phyloP scores from a whole-genome alignment of 2,329 filamentous ascomycete genomes.

The Diplodia corticola region DNA sequence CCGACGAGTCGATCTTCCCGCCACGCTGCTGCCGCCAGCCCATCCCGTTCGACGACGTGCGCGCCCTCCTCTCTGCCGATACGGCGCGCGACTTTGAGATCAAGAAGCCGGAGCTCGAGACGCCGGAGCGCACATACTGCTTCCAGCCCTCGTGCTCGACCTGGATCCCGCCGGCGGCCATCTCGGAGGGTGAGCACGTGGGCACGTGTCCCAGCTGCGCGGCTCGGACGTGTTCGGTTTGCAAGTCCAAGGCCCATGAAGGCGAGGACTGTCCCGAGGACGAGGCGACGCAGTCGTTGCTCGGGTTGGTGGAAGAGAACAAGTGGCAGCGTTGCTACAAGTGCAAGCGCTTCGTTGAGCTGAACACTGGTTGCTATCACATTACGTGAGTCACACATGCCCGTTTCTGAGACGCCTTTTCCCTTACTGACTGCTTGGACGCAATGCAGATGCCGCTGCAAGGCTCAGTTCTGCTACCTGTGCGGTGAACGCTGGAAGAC shows the following conservation, averaged over 20 bases:
- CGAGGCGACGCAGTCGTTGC: neutral
- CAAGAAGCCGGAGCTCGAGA: neutral
- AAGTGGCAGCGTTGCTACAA: neutral
- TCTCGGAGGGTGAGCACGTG: neutral
- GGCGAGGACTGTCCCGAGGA: neutral
- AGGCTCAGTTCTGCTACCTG: neutral
- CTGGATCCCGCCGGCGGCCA: neutral
- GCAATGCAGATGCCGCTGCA: neutral
- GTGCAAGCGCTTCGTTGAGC: neutral
- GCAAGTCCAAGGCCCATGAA: neutral
- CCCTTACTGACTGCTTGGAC: neutral
- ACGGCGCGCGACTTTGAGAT: neutral
- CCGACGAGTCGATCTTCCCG: neutral
- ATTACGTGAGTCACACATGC: neutral
- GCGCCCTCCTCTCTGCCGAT: rapidly evolving
- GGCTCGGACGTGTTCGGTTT: neutral
- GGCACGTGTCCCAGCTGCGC: neutral
- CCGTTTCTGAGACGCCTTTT: neutral
- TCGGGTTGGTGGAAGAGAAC: neutral
- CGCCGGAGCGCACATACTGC: neutral
- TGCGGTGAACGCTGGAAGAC: neutral
- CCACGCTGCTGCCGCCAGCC: neutral
- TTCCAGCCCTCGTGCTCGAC: neutral
- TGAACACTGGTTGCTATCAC: neutral
- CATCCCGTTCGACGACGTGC: neutral